phyloP scores from a whole-genome alignment of 495 filamentous ascomycete genomes.

The Sordaria brevicollis region DNA sequence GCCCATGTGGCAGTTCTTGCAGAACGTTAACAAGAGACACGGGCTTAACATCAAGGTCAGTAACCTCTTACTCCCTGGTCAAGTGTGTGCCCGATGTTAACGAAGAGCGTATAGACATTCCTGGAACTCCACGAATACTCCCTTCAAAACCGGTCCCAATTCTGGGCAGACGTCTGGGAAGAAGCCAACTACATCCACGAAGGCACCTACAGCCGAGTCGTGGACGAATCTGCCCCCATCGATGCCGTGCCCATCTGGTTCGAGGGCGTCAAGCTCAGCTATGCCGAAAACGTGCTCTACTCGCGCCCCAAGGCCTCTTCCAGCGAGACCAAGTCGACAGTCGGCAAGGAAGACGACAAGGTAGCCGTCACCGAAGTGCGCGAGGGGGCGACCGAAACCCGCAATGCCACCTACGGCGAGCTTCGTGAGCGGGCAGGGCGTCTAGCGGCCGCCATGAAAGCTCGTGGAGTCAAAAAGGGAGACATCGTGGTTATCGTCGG shows the following conservation, averaged over 20 bases:
- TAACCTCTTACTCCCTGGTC: background rate
- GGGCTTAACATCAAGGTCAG: conserved; percentile 33
- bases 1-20: conserved; percentile 41
- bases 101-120: conserved; percentile 37
- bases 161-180: conserved; percentile 57
- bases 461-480: conserved; percentile 51
- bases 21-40: conserved; percentile 35
- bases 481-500: conserved; percentile 64
- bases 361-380: conserved; percentile 61
- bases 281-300: conserved; percentile 54
- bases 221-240: conserved; percentile 58
- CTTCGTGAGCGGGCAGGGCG: conserved; percentile 44
- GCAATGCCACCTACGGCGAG: conserved; percentile 52
- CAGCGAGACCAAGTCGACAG: conserved; percentile 24
- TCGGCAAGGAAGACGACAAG: conserved; percentile 57
- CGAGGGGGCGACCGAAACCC: conserved; percentile 50
- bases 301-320: conserved; percentile 23
- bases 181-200: conserved; percentile 48
- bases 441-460: conserved; percentile 52
- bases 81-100: background rate
- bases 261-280: conserved; percentile 52
- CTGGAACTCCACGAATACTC: conserved; percentile 57
- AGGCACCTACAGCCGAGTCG: conserved; percentile 46
- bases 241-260: conserved; percentile 61
- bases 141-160: conserved; percentile 46